These are phyloP conservation scores for Solanum lycopersicoides DNA, from an alignment of 257 asterid species.

Conservation along the genomic window DNA sequence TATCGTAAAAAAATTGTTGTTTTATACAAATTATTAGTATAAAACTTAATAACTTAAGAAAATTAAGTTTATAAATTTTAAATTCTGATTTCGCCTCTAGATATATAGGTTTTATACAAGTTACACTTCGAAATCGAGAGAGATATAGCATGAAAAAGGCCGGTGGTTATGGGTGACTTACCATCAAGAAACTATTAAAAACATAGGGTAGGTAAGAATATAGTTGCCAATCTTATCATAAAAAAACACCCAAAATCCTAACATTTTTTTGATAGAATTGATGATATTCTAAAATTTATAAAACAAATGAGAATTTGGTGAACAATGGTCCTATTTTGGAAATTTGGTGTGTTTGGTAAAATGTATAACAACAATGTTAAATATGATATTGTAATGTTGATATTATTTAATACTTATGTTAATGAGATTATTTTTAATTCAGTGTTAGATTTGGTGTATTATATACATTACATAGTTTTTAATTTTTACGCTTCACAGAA, in stretches of 20 bases:
- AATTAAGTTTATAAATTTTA: too few species aligned
- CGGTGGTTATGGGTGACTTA: neutral
- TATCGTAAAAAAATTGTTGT: too few species aligned
- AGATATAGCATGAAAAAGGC: neutral
- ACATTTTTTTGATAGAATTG: neutral
- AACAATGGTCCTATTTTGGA: neutral
- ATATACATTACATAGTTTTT: too few species aligned
- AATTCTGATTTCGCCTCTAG: neutral
- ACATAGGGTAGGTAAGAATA: neutral
- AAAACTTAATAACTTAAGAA: too few species aligned
- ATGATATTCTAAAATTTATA: neutral
- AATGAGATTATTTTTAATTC: too few species aligned
- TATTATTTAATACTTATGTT: neutral
- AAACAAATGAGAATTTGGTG: neutral
- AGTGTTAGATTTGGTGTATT: neutral
- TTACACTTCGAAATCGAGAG: neutral
- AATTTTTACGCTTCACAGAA: too few species aligned
- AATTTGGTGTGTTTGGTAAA: neutral
- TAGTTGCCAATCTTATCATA: neutral
- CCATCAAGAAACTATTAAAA: neutral
- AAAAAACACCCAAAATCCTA: neutral
- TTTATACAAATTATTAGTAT: too few species aligned
- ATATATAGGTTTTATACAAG: neutral
- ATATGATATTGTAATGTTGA: neutral
- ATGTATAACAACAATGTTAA: too few species aligned